Evolutionary conservation across 768 basidiomycete species (phyloP).

Genomic region (Rickenella mellea): DNA sequence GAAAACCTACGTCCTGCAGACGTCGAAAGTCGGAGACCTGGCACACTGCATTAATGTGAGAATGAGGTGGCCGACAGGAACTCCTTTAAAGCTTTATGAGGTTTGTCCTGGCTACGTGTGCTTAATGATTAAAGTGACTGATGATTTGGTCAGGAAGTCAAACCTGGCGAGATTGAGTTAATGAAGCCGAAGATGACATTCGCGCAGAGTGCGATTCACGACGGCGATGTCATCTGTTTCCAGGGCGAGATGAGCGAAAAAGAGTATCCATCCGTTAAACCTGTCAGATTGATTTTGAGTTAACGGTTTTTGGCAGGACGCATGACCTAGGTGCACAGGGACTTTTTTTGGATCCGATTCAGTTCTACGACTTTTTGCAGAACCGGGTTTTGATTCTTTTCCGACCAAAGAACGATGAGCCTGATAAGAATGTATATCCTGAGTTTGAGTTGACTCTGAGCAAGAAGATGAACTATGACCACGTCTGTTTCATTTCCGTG

Average conservation of each 20-base stretch:
- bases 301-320: conserved; percentile 35
- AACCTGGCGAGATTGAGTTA: conserved; percentile 97
- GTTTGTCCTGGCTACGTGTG: conserved; percentile 25
- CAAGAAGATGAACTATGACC: conserved; percentile 99
- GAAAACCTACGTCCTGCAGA: conserved; percentile 81
- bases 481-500: conserved; percentile 37
- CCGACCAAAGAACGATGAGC: conserved; percentile 84
- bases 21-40: conserved; percentile 86
- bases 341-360: conserved; percentile 81
- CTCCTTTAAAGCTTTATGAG: conserved; percentile 92
- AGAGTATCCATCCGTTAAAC: conserved; percentile 50
- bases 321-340: conserved; percentile 85
- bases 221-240: conserved; percentile 98
- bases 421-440: conserved; percentile 60
- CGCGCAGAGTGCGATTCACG: conserved; percentile 96
- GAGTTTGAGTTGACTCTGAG: conserved; percentile 88
- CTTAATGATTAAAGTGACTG: background rate
- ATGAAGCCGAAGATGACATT: conserved; percentile 96
- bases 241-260: conserved; percentile 92
- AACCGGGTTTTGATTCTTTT: conserved; percentile 95
- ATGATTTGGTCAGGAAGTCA: conserved; percentile 72
- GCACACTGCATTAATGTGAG: conserved; percentile 79
- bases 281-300: conserved; percentile 1
- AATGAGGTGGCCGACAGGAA: conserved; percentile 93
- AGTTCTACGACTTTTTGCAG: conserved; percentile 96